phyloP scores from a whole-genome alignment of 495 filamentous ascomycete species.

The Penicillium cosmopolitanum region DNA sequence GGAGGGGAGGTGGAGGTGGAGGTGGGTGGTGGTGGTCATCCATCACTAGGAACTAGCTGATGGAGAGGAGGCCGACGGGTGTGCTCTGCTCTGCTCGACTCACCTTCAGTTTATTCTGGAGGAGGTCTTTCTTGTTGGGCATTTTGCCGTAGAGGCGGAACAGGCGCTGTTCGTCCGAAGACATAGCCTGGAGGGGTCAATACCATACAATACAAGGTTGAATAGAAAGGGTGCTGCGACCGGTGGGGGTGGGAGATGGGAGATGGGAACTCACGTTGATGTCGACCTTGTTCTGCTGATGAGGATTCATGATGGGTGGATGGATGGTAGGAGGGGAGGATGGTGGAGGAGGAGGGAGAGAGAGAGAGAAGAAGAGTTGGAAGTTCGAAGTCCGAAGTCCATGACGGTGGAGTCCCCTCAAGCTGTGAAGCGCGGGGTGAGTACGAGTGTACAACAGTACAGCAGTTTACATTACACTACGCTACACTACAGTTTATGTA shows the following conservation, averaged over 20 bases:
- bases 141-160: slow-evolving; percentile 97
- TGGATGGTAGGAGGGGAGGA: slow-evolving; percentile 14
- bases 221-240: background rate
- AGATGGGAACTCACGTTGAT: slow-evolving; percentile 69
- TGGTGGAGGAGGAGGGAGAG: slow-evolving; percentile 6
- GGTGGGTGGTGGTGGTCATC: background rate
- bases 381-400: slow-evolving; percentile 3
- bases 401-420: background rate
- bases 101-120: slow-evolving; percentile 95
- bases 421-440: too few relatives aligned
- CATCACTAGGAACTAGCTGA: too few relatives aligned
- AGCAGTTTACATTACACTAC: too few relatives aligned
- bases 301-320: slow-evolving; percentile 78
- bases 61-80: too few relatives aligned
- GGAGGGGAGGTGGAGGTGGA: background rate
- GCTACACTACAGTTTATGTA: too few relatives aligned
- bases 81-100: background rate
- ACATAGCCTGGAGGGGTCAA: slow-evolving; percentile 65
- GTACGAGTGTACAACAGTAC: too few relatives aligned
- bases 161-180: slow-evolving; percentile 90
- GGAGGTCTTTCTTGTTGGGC: slow-evolving; percentile 91
- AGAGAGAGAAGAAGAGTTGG: background rate
- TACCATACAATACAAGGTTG: background rate
- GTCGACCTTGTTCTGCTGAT: slow-evolving; percentile 96
- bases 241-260: background rate